These are phyloP conservation scores for Russula foetens DNA, from an alignment of 768 basidiomycete species.

Conservation along the genomic window DNA sequence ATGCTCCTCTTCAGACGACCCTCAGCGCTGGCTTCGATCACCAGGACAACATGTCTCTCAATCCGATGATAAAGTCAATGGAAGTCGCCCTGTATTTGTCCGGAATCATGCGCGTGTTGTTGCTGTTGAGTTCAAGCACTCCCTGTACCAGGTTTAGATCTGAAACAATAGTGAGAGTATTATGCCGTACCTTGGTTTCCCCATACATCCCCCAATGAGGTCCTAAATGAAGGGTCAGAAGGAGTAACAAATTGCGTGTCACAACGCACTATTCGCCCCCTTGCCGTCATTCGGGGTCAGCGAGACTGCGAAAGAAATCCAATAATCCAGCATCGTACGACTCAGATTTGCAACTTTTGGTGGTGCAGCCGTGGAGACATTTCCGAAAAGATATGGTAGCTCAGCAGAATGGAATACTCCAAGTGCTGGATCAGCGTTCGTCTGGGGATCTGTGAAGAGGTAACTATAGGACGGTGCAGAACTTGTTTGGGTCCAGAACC, in stretches of 20 bases:
- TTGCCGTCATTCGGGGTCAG: constrained; percentile 23
- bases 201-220: neutral
- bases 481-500: constrained; percentile 35
- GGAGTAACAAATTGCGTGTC: neutral
- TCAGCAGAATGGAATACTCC: constrained; percentile 21
- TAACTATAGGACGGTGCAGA: constrained; percentile 34
- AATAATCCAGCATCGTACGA: constrained; percentile 35
- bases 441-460: constrained; percentile 34
- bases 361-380: neutral
- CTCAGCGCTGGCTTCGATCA: too few species aligned
- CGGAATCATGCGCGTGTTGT: neutral
- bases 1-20: too few species aligned
- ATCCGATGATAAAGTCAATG: too few species aligned
- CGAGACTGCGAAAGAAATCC: constrained; percentile 39
- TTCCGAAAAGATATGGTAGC: constrained; percentile 20
- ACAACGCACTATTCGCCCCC: constrained; percentile 28
- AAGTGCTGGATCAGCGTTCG: constrained; percentile 4
- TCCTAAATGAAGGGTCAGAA: neutral
- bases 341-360: constrained; percentile 23
- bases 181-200: constrained; percentile 2
- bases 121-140: too few species aligned
- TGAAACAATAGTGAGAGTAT: too few species aligned
- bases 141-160: too few species aligned
- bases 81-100: too few species aligned
- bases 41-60: too few species aligned